Percentiles rank a stretch among this genome's conserved stretches.
These are phyloP conservation scores for Lycium barbarum DNA, from an alignment of 257 asterid species.

Conservation along the genomic window DNA sequence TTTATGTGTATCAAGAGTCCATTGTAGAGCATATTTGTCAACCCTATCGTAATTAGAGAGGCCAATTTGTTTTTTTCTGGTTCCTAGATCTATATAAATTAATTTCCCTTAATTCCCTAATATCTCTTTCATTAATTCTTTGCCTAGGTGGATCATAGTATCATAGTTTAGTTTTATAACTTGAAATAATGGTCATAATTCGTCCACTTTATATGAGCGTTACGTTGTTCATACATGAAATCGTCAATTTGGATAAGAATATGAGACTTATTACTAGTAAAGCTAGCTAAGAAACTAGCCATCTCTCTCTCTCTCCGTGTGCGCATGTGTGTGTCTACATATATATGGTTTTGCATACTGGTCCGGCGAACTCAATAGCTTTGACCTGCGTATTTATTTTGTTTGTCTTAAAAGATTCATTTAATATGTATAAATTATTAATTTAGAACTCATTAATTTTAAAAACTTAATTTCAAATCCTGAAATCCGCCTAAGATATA, in stretches of 20 bases:
- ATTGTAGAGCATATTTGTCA: conserved; percentile 46
- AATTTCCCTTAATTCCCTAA: not conserved
- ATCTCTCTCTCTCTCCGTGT: too few relatives aligned
- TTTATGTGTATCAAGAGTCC: conserved; percentile 26
- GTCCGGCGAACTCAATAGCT: not conserved
- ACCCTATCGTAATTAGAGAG: conserved; percentile 33
- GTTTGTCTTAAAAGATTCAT: not conserved
- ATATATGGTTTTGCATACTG: not conserved
- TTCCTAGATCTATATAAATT: not conserved
- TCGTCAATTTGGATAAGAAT: not conserved
- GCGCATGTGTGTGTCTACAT: too few relatives aligned
- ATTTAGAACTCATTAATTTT: too few relatives aligned
- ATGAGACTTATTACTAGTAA: not conserved
- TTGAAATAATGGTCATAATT: not conserved
- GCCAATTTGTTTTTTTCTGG: not conserved
- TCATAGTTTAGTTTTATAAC: not conserved
- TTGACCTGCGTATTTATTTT: not conserved
- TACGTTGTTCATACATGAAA: conserved; percentile 8
- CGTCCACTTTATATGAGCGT: not conserved
- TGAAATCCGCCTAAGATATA: not conserved
- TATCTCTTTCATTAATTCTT: conserved; percentile 19
- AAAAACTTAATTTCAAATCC: not conserved
- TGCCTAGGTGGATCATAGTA: not conserved
- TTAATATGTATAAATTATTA: not conserved
- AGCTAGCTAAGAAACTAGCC: not conserved